These are phyloP conservation scores for Aspergillus calidoustus DNA, from an alignment of 2,329 filamentous ascomycete species.

Conservation along the genomic window DNA sequence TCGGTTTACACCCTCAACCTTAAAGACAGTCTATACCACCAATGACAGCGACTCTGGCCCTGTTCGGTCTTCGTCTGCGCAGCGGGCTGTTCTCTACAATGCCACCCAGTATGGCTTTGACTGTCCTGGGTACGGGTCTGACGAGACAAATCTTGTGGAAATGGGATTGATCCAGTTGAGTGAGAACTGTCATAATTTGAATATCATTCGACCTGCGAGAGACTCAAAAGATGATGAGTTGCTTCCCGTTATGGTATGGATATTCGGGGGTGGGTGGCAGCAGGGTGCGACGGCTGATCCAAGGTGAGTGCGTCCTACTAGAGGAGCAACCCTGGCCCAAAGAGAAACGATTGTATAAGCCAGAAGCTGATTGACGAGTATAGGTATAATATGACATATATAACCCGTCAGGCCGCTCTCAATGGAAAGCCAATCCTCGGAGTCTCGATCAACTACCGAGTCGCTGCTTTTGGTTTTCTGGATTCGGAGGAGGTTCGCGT, in stretches of 20 bases:
- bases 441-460: conserved; percentile 38
- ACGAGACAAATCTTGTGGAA: conserved; percentile 30
- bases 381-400: conserved; percentile 41
- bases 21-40: conserved; percentile 29
- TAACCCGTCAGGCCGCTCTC: conserved; percentile 33
- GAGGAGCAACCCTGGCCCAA: no score
- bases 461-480: conserved; percentile 38
- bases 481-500: conserved; percentile 38
- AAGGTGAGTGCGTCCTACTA: conserved; percentile 23
- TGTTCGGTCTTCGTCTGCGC: conserved; percentile 10
- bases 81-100: conserved; percentile 28
- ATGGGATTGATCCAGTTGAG: conserved; percentile 25
- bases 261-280: conserved; percentile 37
- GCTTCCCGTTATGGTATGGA: conserved; percentile 38
- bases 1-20: conserved; percentile 30
- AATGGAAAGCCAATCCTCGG: conserved; percentile 35
- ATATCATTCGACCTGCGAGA: conserved; percentile 29
- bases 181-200: conserved; percentile 36
- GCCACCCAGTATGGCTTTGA: conserved; percentile 36
- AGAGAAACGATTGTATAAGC: background rate
- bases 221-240: conserved; percentile 6
- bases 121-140: conserved; percentile 38
- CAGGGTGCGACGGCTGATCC: conserved; percentile 38
- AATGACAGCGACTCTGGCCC: conserved; percentile 29
- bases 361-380: background rate